Evolutionary conservation across 2,329 filamentous ascomycete genomes (phyloP).

Genomic region (Fusarium penzigii): DNA sequence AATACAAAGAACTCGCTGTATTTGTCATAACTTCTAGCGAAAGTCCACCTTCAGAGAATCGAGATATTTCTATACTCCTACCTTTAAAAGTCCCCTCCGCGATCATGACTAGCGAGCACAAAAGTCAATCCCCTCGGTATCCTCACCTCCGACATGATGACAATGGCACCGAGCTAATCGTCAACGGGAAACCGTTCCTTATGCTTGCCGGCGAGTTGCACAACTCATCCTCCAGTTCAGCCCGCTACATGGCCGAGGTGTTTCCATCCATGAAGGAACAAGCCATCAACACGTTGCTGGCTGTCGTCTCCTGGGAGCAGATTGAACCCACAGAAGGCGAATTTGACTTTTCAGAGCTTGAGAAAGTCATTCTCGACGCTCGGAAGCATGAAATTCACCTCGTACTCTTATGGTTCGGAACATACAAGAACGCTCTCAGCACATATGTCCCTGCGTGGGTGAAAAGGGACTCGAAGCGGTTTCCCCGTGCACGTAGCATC

Average conservation of each 20-base stretch:
- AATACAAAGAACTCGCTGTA: too few relatives aligned
- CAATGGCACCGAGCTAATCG: too few relatives aligned
- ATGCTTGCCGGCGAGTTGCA: constrained; percentile 34
- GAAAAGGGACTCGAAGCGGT: constrained; percentile 27
- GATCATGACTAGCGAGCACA: too few relatives aligned
- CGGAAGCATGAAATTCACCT: constrained; percentile 27
- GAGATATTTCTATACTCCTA: too few relatives aligned
- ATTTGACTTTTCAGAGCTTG: constrained; percentile 35
- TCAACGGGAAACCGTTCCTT: constrained; percentile 37
- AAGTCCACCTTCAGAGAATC: too few relatives aligned
- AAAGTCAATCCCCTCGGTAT: too few relatives aligned
- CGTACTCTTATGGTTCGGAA: constrained; percentile 33
- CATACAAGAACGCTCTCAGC: constrained; percentile 34
- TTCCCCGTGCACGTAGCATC: constrained; percentile 29
- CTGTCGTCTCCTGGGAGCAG: constrained; percentile 37
- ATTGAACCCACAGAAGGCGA: constrained; percentile 35
- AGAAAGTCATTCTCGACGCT: constrained; percentile 33
- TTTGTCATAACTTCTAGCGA: too few relatives aligned
- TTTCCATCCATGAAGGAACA: constrained; percentile 31
- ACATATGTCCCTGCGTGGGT: constrained; percentile 31
- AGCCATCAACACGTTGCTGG: constrained; percentile 38
- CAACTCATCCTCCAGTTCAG: constrained; percentile 33
- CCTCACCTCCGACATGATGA: too few relatives aligned
- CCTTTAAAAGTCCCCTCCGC: too few relatives aligned
- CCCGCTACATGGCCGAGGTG: constrained; percentile 31